phyloP scores from a whole-genome alignment of 805 yeast genomes.

The Lipomyces kockii region DNA sequence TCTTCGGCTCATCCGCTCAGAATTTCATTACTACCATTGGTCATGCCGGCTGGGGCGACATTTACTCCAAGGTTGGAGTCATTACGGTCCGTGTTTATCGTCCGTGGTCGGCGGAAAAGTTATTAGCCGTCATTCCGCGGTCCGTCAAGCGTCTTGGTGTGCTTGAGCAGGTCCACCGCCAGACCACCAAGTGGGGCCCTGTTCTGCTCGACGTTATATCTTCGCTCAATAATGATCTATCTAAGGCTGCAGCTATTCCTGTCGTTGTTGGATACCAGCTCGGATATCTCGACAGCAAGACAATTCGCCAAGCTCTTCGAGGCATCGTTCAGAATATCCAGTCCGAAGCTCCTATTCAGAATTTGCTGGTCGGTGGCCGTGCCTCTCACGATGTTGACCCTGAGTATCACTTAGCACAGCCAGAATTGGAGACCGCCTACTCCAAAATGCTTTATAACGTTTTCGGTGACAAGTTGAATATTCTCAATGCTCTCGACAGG shows the following conservation, averaged over 20 bases:
- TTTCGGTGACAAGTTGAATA: constrained; percentile 57
- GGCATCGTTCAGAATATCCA: constrained; percentile 59
- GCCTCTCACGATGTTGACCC: constrained; percentile 40
- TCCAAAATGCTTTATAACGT: constrained; percentile 73
- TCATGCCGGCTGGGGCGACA: constrained; percentile 40
- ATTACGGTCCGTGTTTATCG: constrained; percentile 68
- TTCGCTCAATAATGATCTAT: constrained; percentile 47
- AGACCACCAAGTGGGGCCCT: constrained; percentile 62
- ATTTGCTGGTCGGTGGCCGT: constrained; percentile 59
- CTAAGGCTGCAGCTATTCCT: constrained; percentile 36
- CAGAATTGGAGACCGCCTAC: constrained; percentile 72
- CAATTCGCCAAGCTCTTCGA: constrained; percentile 52
- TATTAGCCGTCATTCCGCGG: constrained; percentile 58
- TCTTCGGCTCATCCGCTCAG: constrained; percentile 63
- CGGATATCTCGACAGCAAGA: constrained; percentile 49
- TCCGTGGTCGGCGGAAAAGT: constrained; percentile 66
- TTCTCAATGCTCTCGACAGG: constrained; percentile 63
- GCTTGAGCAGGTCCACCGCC: constrained; percentile 64
- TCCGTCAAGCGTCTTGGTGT: constrained; percentile 62
- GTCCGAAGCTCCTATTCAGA: constrained; percentile 62
- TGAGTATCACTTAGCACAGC: constrained; percentile 33
- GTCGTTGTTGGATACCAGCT: constrained; percentile 63
- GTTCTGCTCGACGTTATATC: constrained; percentile 76
- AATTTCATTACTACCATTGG: constrained; percentile 51
- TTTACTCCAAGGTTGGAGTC: constrained; percentile 52